Conservation (phyloP, 129 eudicot species). For the Flaveria trinervia region DNA sequence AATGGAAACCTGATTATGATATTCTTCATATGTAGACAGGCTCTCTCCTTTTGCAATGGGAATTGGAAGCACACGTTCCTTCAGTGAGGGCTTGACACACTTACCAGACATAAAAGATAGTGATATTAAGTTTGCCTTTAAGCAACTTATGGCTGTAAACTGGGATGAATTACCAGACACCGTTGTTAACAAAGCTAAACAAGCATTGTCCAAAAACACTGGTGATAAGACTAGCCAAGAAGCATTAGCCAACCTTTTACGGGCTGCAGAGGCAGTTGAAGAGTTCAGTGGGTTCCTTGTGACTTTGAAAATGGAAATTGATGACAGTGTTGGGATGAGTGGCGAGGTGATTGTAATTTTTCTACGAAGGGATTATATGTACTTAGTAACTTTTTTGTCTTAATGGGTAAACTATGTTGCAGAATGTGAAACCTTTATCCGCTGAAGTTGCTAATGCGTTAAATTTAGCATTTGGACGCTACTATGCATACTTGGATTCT, state of each 20-base stretch:
- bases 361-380: neutral
- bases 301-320: conserved; percentile 79
- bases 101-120: conserved; percentile 72
- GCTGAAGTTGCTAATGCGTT: conserved; percentile 58
- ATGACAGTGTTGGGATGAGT: conserved; percentile 77
- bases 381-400: neutral
- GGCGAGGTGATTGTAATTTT: conserved; percentile 65
- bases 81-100: conserved; percentile 62
- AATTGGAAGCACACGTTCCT: conserved; percentile 63
- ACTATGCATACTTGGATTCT: conserved; percentile 72
- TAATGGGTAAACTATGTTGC: conserved; percentile 31
- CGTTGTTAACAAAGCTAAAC: conserved; percentile 55
- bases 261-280: conserved; percentile 95
- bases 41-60: conserved; percentile 47
- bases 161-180: conserved; percentile 84
- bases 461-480: conserved; percentile 58
- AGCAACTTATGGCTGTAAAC: conserved; percentile 79
- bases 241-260: conserved; percentile 69
- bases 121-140: conserved; percentile 62
- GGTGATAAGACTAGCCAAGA: conserved; percentile 77
- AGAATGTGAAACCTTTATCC: conserved; percentile 80
- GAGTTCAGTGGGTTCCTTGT: conserved; percentile 80
- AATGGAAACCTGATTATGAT: conserved; percentile 7
- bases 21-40: conserved; percentile 30
- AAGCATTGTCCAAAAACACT: conserved; percentile 70